A percentile compares a stretch with the other conserved stretches of the same genome.
Conservation (phyloP, 352 stramenopile genomes). For the Globisporangium ultimum region DNA sequence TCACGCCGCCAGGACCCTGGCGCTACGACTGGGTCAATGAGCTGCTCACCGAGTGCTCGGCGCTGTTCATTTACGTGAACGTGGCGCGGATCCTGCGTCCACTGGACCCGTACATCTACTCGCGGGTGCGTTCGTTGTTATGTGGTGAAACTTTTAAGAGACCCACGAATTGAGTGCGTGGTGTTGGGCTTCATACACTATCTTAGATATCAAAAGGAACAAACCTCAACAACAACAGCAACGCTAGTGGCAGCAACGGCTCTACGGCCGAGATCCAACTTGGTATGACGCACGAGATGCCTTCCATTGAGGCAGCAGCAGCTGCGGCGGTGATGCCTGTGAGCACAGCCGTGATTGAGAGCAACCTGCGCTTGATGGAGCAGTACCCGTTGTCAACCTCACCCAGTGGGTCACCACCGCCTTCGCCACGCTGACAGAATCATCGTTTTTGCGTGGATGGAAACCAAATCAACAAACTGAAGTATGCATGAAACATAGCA, state of each 20-base stretch:
- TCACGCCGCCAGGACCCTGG: constrained; percentile 52
- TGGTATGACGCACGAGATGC: not conserved
- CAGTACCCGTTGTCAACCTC: constrained; percentile 16
- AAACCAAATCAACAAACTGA: too few species aligned
- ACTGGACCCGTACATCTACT: constrained; percentile 51
- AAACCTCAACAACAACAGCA: constrained; percentile 8
- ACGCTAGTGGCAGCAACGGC: not conserved
- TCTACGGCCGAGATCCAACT: not conserved
- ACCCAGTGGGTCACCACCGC: constrained; percentile 3
- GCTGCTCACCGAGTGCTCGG: constrained; percentile 41
- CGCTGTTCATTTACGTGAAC: constrained; percentile 38
- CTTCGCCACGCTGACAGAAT: not conserved
- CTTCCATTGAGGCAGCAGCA: constrained; percentile 9
- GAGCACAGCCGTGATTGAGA: constrained; percentile 17
- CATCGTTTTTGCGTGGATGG: not conserved
- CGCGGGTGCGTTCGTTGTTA: constrained; percentile 17
- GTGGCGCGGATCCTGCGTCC: constrained; percentile 42
- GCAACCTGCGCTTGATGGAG: constrained; percentile 23
- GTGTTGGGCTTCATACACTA: not conserved
- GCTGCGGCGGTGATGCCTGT: constrained; percentile 4
- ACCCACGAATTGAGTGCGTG: not conserved
- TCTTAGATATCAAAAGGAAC: constrained; percentile 26
- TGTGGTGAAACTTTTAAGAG: not conserved
- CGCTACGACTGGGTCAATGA: constrained; percentile 60
- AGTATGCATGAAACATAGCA: too few species aligned